A percentile compares a stretch with the other conserved stretches of the same genome.
Evolutionary conservation across 1,284 basidiomycete species (phyloP).

Genomic region (Ustilago trichophora): DNA sequence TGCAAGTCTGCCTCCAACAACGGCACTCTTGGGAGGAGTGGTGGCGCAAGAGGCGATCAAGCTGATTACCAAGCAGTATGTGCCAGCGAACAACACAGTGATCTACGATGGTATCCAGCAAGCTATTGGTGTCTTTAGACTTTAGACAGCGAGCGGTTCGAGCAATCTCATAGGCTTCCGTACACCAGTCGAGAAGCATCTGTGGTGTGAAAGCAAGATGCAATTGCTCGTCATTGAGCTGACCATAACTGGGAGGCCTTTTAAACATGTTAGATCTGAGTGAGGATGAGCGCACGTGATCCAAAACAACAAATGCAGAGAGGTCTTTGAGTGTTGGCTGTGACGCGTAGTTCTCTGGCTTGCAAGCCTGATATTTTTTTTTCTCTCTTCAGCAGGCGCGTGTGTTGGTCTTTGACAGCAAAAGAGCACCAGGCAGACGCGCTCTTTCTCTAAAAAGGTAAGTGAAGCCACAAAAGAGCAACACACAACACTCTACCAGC

Average conservation of each 20-base stretch:
- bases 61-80: conserved; percentile 93
- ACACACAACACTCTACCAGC: background rate
- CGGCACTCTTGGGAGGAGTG: conserved; percentile 90
- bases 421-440: too few species aligned
- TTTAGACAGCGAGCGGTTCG: conserved; percentile 23
- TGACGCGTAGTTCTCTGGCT: background rate
- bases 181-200: background rate
- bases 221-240: too few species aligned
- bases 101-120: conserved; percentile 83
- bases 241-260: too few species aligned
- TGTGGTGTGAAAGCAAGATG: background rate
- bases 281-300: too few species aligned
- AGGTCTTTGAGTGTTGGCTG: background rate
- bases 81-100: conserved; percentile 86
- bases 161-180: too few species aligned
- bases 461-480: background rate
- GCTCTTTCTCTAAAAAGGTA: background rate
- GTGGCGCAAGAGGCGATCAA: conserved; percentile 99
- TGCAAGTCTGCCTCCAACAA: conserved; percentile 86
- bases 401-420: background rate
- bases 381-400: too few species aligned
- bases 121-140: conserved; percentile 55
- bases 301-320: background rate
- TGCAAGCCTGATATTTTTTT: too few species aligned
- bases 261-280: too few species aligned